Percentiles rank a stretch among this genome's conserved stretches.
Conservation (phyloP, 306 rosid genomes). For the Amphicarpaea edgeworthii region DNA sequence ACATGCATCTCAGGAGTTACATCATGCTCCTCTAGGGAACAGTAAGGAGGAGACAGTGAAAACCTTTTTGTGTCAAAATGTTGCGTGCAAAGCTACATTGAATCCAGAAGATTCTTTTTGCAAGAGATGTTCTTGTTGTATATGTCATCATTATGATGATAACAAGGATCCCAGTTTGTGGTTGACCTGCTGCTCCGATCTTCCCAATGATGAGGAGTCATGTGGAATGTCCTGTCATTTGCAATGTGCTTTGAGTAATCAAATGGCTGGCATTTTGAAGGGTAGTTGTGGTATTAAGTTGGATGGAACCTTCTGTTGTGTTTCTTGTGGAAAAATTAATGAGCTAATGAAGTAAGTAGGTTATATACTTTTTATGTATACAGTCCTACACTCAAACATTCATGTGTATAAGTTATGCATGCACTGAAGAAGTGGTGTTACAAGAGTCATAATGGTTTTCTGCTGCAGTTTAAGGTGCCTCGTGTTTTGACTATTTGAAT, state of each 20-base stretch:
- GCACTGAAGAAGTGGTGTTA: constrained; percentile 14
- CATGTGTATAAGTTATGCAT: no score
- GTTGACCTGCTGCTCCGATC: constrained; percentile 77
- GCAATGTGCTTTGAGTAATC: constrained; percentile 85
- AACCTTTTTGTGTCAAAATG: constrained; percentile 67
- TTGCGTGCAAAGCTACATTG: constrained; percentile 80
- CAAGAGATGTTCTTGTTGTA: constrained; percentile 93
- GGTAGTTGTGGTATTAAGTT: constrained; percentile 53
- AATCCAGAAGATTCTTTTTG: constrained; percentile 74
- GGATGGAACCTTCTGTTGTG: constrained; percentile 83
- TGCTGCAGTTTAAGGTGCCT: constrained; percentile 15
- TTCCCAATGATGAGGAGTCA: constrained; percentile 59
- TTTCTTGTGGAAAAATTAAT: constrained; percentile 79
- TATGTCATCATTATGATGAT: constrained; percentile 82
- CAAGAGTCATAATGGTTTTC: constrained; percentile 8
- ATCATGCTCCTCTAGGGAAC: constrained; percentile 46
- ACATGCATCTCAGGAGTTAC: constrained; percentile 50
- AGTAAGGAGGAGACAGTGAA: constrained; percentile 56
- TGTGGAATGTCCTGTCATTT: constrained; percentile 96
- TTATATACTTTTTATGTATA: constrained; percentile 30
- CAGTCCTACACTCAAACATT: no score
- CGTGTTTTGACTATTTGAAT: constrained; percentile 39
- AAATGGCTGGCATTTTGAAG: constrained; percentile 72
- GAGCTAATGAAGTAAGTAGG: constrained; percentile 78
- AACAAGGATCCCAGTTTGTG: constrained; percentile 98